Evolutionary conservation across 305 asterid genomes (phyloP).

Genomic region (Fraxinus dipetala): DNA sequence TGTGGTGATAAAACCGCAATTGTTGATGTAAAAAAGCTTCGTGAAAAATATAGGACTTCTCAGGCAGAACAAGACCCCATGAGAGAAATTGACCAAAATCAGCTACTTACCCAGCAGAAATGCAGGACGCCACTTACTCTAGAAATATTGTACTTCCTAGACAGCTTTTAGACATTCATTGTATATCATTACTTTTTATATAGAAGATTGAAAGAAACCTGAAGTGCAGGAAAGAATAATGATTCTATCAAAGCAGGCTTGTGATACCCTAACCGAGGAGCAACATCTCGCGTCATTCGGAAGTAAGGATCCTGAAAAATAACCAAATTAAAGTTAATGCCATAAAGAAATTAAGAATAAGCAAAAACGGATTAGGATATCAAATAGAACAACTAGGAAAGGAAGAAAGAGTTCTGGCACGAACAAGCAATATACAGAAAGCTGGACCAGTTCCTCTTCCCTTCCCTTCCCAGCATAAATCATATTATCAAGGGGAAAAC

Average conservation of each 20-base stretch:
- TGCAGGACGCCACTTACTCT: neutral
- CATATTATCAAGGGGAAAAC: neutral
- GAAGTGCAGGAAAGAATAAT: conserved; percentile 93
- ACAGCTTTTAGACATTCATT: neutral
- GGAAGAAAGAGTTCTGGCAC: neutral
- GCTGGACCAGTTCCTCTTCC: neutral
- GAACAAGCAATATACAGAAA: neutral
- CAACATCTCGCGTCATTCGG: conserved; percentile 98
- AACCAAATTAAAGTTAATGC: neutral
- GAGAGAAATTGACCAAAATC: neutral
- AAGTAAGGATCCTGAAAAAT: conserved; percentile 87
- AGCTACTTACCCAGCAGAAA: neutral
- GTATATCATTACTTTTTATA: neutral
- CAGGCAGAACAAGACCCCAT: neutral
- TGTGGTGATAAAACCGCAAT: neutral
- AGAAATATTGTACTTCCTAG: neutral
- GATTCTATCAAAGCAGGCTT: conserved; percentile 95
- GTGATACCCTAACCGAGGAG: conserved; percentile 85
- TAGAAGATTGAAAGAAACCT: conserved; percentile 43
- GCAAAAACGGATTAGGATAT: neutral
- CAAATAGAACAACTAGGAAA: neutral
- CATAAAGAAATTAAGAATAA: neutral
- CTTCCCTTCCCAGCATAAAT: neutral
- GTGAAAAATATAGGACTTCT: neutral
- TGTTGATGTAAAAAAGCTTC: neutral